Percentiles rank a stretch among this genome's conserved stretches.
Evolutionary conservation across 2,329 filamentous ascomycete species (phyloP).

Genomic region (Falciphora oryzae): DNA sequence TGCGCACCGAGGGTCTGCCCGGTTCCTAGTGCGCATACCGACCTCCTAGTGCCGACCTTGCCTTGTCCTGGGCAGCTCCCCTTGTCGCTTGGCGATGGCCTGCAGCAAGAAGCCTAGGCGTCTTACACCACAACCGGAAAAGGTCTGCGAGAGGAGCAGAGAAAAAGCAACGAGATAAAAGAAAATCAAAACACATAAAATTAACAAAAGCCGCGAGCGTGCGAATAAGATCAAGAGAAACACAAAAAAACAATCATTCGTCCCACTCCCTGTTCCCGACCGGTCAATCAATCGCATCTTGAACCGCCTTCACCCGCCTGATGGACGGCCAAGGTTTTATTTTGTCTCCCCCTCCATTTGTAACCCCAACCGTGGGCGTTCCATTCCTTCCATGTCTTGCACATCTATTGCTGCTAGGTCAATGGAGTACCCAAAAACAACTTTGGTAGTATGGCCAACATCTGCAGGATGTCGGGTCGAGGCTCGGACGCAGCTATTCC

Average conservation of each 20-base stretch:
- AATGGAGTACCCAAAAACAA: no score
- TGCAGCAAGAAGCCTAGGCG: background rate
- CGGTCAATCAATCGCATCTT: background rate
- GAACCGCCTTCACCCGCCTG: background rate
- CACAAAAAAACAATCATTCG: background rate
- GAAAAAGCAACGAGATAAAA: background rate
- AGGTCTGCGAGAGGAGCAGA: background rate
- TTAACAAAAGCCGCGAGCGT: background rate
- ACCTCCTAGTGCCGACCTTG: background rate
- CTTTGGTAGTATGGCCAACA: no score
- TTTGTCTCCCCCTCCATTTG: no score
- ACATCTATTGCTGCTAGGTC: no score
- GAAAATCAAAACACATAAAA: constrained; percentile 2
- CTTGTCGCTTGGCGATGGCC: background rate
- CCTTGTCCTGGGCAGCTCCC: background rate
- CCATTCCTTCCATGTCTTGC: no score
- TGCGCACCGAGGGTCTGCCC: background rate
- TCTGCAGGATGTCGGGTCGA: no score
- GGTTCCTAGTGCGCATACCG: background rate
- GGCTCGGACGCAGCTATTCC: no score
- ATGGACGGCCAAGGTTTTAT: no score
- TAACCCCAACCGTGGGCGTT: no score
- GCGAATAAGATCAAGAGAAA: background rate
- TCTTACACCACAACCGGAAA: background rate
- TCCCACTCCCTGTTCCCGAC: background rate